Evolutionary conservation across 257 asterid species (phyloP), one percentile per base, ranked within the genome.

Genomic region (Catharanthus roseus): DNA sequence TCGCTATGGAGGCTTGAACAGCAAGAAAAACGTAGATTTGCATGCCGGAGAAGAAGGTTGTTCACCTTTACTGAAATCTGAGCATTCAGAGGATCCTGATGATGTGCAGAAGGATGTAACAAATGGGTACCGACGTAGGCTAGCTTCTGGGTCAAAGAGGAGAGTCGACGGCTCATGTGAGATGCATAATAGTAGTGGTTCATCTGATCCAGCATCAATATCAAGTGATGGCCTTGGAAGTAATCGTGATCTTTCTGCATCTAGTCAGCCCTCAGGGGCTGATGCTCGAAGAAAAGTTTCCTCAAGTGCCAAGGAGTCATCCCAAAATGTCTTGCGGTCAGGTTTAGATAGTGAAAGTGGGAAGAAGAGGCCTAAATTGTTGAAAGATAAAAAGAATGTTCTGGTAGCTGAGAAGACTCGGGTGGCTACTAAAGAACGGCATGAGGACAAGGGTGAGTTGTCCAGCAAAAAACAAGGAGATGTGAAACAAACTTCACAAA

Each of bases 71-170:
- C 55, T 57, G 41, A 53, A 63, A 24, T 73, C 74, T 33, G 63
- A 60, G 26, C 65, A 45, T 62, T 38, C 64, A 56, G 70, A 62
- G 69, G 62, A 21, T 68, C 72, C 82, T 73, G 84, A 76, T 71
- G 76, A 65, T 67, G 73, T 70, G 55, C 85, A 64, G 81, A 81
- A 77, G 67, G 84, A 85, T 71, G 53, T 80, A 70, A 72, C 77
- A 79, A 89, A 89, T 77, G 95, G 89, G 71, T 82, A 72, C 67
- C 82, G 76, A 68, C 33, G 75, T 75, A 80, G 75, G 82, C 75
- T 71, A 75, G 68, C 75, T 61, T 42, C 65, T 12, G 86, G 79
- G 47, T 71, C 62, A 1, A 87, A 80, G 82, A 82, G 77, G 79
- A 89, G 83, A 64, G 34, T 83, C 69, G 86, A 83, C 64, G 77